Conservation (phyloP, 148 eudicot species). For the Fagopyrum tataricum region DNA sequence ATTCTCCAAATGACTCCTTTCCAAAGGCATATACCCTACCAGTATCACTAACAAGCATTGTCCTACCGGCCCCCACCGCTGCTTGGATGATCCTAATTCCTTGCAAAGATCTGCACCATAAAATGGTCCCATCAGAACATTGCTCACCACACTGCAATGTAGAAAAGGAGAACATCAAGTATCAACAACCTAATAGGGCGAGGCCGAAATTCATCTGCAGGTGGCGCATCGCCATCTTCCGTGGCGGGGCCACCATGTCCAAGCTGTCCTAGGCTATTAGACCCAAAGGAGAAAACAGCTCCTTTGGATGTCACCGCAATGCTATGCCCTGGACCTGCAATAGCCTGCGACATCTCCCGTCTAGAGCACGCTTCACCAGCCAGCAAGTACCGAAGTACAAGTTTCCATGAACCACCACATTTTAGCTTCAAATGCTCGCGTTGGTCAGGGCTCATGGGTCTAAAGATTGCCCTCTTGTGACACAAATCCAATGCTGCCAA, state of each 20-base stretch:
- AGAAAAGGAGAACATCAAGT: neutral
- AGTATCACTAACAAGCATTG: constrained; percentile 75
- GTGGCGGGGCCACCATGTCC: constrained; percentile 67
- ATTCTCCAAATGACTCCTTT: constrained; percentile 87
- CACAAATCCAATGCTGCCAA: constrained; percentile 94
- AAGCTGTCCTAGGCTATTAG: constrained; percentile 84
- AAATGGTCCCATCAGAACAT: constrained; percentile 9
- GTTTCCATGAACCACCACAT: constrained; percentile 95
- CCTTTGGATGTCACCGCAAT: constrained; percentile 77
- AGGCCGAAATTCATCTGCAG: constrained; percentile 66
- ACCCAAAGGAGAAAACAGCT: constrained; percentile 77
- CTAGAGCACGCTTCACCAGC: constrained; percentile 86
- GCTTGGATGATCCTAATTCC: constrained; percentile 94
- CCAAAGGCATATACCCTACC: constrained; percentile 87
- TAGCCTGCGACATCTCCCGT: constrained; percentile 85
- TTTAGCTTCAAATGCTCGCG: constrained; percentile 43
- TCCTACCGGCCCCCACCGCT: constrained; percentile 78
- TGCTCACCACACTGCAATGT: neutral
- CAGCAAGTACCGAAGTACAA: constrained; percentile 71
- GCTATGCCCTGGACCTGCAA: constrained; percentile 98
- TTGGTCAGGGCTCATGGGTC: constrained; percentile 57
- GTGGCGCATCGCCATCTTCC: constrained; percentile 35
- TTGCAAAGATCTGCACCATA: constrained; percentile 67
- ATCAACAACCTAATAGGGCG: constrained; percentile 61
- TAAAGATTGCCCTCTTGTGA: constrained; percentile 76